Percentiles rank a stretch among this genome's conserved stretches.
Evolutionary conservation across 257 asterid genomes (phyloP).

Genomic region (Rehmannia glutinosa): DNA sequence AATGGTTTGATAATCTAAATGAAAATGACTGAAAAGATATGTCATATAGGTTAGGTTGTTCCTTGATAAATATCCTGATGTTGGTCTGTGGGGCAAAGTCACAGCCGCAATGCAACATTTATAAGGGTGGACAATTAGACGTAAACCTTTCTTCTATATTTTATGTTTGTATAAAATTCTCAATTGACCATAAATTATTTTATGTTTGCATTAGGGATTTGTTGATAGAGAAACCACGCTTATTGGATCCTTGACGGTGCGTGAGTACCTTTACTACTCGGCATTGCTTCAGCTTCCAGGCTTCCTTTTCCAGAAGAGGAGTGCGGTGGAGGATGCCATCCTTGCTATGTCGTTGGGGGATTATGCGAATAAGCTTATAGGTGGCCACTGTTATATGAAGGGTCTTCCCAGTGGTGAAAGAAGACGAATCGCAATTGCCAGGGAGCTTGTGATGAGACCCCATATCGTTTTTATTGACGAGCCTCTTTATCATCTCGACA

Average conservation of each 20-base stretch:
- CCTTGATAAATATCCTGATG: no score
- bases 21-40: no score
- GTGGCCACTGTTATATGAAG: conserved; percentile 90
- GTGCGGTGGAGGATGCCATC: conserved; percentile 91
- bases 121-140: no score
- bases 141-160: not conserved
- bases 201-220: conserved; percentile 59
- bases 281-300: conserved; percentile 97
- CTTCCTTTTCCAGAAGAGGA: conserved; percentile 62
- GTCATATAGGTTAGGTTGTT: no score
- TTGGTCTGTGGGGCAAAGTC: no score
- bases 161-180: not conserved
- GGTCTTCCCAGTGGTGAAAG: conserved; percentile 94
- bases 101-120: no score
- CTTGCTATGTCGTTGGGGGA: conserved; percentile 91
- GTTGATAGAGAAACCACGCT: conserved; percentile 89
- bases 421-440: conserved; percentile 89
- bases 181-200: conserved; percentile 18
- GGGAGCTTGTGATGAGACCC: conserved; percentile 98
- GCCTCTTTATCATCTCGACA: conserved; percentile 98
- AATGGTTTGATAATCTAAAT: no score
- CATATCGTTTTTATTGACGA: conserved; percentile 86
- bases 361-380: conserved; percentile 87
- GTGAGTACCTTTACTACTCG: conserved; percentile 98
- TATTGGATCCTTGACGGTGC: conserved; percentile 93